Evolutionary conservation across 805 yeast genomes (phyloP).

Genomic region (Zygoascus flipseniorum): DNA sequence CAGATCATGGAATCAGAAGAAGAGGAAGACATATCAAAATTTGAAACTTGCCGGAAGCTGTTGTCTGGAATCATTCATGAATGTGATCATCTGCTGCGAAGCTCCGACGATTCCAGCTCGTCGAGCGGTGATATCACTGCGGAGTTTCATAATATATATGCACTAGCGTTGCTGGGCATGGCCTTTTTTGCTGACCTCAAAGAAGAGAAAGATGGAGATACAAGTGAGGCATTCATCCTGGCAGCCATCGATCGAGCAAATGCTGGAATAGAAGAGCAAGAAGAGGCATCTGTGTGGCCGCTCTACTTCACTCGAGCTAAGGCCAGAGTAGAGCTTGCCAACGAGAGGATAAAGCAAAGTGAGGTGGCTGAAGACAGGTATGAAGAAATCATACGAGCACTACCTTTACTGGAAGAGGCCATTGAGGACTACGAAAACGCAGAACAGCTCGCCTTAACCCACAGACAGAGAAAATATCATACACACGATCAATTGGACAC

Average conservation of each 20-base stretch:
- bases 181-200: conserved; percentile 22
- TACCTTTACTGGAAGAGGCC: conserved; percentile 25
- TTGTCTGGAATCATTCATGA: conserved; percentile 80
- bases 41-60: conserved; percentile 17
- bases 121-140: conserved; percentile 18
- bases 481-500: conserved; percentile 25
- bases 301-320: conserved; percentile 47
- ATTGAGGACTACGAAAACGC: conserved; percentile 40
- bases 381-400: background rate
- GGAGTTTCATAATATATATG: conserved; percentile 63
- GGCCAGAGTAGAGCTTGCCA: conserved; percentile 34
- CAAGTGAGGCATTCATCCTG: conserved; percentile 43
- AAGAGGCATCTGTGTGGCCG: conserved; percentile 37
- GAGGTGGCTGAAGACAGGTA: background rate
- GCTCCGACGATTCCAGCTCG: conserved; percentile 18
- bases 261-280: conserved; percentile 37
- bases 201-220: conserved; percentile 12
- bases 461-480: background rate
- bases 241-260: conserved; percentile 66
- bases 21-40: background rate
- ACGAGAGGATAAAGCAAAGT: conserved; percentile 5
- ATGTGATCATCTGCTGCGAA: conserved; percentile 62
- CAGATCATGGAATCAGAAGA: conserved; percentile 2
- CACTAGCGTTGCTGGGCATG: conserved; percentile 41
- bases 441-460: conserved; percentile 18